phyloP scores from a whole-genome alignment of 1,139 yeast genomes.

The Lodderomyces jiufengensis region DNA sequence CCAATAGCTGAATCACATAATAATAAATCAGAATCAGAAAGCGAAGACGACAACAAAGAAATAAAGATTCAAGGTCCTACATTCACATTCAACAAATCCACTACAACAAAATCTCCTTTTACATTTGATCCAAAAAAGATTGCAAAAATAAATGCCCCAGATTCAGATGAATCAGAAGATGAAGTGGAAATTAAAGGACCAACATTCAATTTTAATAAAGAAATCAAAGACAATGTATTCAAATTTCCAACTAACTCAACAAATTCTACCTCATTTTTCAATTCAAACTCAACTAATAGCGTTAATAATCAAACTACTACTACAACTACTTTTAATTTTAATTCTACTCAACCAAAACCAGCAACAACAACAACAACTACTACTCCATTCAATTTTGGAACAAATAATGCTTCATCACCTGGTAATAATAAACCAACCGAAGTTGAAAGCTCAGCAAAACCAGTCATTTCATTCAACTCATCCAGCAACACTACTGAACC shows the following conservation, averaged over 20 bases:
- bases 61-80: constrained; percentile 62
- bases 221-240: constrained; percentile 47
- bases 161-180: constrained; percentile 49
- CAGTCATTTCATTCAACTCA: constrained; percentile 1
- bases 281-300: too few species aligned
- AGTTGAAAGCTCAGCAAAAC: constrained; percentile 8
- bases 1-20: constrained; percentile 5
- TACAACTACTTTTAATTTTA: neutral
- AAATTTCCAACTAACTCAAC: constrained; percentile 24
- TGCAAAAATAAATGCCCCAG: constrained; percentile 29
- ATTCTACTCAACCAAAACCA: neutral
- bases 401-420: constrained; percentile 10
- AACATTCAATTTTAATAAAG: constrained; percentile 50
- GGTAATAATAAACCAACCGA: constrained; percentile 7
- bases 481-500: constrained; percentile 1
- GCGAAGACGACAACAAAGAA: constrained; percentile 33
- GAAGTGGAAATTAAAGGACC: constrained; percentile 67
- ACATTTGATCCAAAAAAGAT: constrained; percentile 46
- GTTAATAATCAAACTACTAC: neutral
- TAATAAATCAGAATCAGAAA: constrained; percentile 29
- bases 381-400: constrained; percentile 6
- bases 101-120: constrained; percentile 51
- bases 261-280: neutral
- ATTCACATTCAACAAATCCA: constrained; percentile 54
- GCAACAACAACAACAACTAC: neutral